Conservation (phyloP, 495 filamentous ascomycete species). For the Trichoderma asperelloides region DNA sequence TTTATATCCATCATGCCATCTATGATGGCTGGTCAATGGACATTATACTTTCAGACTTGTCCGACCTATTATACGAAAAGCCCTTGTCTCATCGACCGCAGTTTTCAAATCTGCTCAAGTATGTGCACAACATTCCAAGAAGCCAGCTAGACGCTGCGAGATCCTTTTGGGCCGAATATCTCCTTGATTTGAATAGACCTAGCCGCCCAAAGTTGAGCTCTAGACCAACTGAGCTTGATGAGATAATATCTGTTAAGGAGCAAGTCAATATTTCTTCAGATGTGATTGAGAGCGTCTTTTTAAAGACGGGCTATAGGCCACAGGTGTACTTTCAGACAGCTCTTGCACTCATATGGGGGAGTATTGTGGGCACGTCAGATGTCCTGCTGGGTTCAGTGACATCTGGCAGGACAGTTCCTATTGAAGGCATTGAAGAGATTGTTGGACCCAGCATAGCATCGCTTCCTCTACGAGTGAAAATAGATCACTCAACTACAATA, state of each 20-base stretch:
- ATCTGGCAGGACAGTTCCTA: conserved; percentile 62
- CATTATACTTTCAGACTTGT: conserved; percentile 56
- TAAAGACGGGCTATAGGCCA: conserved; percentile 22
- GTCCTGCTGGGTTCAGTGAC: conserved; percentile 66
- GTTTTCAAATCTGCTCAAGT: conserved; percentile 39
- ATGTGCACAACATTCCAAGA: conserved; percentile 17
- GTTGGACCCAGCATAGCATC: conserved; percentile 65
- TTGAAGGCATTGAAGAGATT: conserved; percentile 57
- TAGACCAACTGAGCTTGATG: neutral
- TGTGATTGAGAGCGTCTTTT: neutral
- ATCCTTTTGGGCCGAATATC: conserved; percentile 48
- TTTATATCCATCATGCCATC: conserved; percentile 64
- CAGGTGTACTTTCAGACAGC: conserved; percentile 64
- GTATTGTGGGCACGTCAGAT: conserved; percentile 54
- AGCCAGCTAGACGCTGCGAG: conserved; percentile 18
- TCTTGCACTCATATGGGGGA: conserved; percentile 53
- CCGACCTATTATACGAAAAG: conserved; percentile 25
- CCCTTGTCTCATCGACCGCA: conserved; percentile 34
- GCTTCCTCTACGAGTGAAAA: conserved; percentile 54
- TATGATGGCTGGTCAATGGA: conserved; percentile 86
- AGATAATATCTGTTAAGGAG: neutral
- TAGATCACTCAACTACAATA: conserved; percentile 36
- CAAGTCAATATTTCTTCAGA: neutral
- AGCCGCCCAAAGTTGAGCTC: conserved; percentile 33
- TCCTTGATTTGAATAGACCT: conserved; percentile 34